These are phyloP conservation scores for Tympanopsis confertula DNA, from an alignment of 2,329 filamentous ascomycete species.

Conservation along the genomic window DNA sequence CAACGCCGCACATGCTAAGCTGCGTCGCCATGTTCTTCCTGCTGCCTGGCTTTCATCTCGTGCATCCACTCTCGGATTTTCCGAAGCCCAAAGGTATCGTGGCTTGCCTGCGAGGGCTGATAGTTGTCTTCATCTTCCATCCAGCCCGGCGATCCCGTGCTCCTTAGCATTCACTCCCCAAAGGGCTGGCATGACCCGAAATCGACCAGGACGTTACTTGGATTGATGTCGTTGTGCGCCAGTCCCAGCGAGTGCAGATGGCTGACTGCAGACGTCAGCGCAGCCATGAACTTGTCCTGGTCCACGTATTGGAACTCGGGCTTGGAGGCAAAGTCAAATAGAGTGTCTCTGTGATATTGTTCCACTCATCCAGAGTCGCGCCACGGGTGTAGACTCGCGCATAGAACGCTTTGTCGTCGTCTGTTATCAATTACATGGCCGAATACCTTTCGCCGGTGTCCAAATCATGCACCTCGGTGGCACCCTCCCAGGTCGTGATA, in stretches of 20 bases:
- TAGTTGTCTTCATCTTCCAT: conserved; percentile 7
- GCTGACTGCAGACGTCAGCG: conserved; percentile 10
- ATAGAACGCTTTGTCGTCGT: no score
- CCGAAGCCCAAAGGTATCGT: conserved; percentile 5
- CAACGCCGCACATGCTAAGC: no score
- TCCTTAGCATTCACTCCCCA: conserved; percentile 4
- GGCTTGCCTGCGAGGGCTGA: conserved; percentile 5
- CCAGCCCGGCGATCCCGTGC: conserved; percentile 5
- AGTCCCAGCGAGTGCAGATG: conserved; percentile 12
- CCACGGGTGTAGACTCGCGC: no score
- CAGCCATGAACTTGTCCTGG: conserved; percentile 5
- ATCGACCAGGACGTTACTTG: conserved; percentile 14
- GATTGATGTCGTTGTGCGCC: conserved; percentile 15
- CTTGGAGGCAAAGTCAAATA: neutral
- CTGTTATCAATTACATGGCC: no score
- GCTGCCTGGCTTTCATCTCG: no score
- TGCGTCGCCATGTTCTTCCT: no score
- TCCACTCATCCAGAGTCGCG: no score
- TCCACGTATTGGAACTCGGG: conserved; percentile 3
- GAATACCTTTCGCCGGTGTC: no score
- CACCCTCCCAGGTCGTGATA: no score
- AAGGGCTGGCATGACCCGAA: conserved; percentile 10
- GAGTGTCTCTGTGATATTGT: no score
- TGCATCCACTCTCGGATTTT: conserved; percentile 5
- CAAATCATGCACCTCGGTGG: no score